Evolutionary conservation across 768 basidiomycete genomes (phyloP), one percentile per base, ranked within the genome.

Genomic region (Lactarius vividus): DNA sequence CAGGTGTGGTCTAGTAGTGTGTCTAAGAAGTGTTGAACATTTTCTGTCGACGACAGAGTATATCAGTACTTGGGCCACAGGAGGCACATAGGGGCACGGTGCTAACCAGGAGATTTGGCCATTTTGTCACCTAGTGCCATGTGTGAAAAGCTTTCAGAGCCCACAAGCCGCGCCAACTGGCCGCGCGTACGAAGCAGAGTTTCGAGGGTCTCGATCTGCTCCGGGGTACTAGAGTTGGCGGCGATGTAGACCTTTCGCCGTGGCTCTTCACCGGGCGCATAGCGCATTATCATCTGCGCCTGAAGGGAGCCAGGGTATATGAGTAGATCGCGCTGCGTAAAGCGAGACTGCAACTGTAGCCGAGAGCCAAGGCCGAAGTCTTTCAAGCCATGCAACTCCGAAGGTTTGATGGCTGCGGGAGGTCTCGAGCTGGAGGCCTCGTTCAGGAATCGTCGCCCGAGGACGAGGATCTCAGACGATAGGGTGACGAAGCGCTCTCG

Each of bases 91-190:
- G 33, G 61, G 62, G 66, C 29, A 7, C 26, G 52, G 6, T 8
- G 73, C 83, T 67, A 65, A 92, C 92, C 92, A 60, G 96, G 96
- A 37, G 87, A 90, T 76, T 91, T 94, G 1, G 96, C 96, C 97
- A 99, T 99, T 79, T 97, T 99, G 76, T 98, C 96, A 35, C 84
- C 84, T 23, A 98, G 81, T 0, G 88, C 85, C 84, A 97, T 91
- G 66, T 92, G 87, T 0, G 88, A 94, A 79, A 86, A 98, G 70
- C 90, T 96, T 44, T 87, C 81, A 71, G 87, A 85, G 11, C 96
- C 96, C 42, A 97, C 88, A 18, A 98, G 78, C 26, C 79, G 83
- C 2, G 97, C 94, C 7, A 98, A 80, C 71, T 95, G 85, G 5
- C 88, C 92, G 33, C 97, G 84, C 53, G 87, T 87, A 39, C 81